Evolutionary conservation across 139 green algal species (phyloP).

Genomic region (Picochlorum sp.): DNA sequence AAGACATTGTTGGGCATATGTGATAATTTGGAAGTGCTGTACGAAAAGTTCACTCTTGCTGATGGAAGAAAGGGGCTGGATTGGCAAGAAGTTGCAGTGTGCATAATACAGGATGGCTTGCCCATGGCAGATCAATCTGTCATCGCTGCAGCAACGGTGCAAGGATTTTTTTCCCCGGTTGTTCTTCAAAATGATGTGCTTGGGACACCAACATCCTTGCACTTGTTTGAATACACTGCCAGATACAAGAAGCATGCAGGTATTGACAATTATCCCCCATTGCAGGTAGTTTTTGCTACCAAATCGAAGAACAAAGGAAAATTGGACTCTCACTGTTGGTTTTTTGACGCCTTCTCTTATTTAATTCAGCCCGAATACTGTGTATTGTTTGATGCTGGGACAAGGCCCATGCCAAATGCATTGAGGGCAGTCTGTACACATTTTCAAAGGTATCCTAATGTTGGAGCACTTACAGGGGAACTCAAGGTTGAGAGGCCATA

Average conservation of each 20-base stretch:
- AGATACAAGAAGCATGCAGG: constrained; percentile 36
- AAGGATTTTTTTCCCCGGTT: constrained; percentile 30
- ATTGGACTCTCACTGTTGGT: constrained; percentile 39
- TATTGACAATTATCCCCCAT: constrained; percentile 34
- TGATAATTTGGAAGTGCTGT: constrained; percentile 34
- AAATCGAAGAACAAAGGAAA: constrained; percentile 33
- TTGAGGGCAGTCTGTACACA: constrained; percentile 28
- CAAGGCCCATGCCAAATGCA: constrained; percentile 28
- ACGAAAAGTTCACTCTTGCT: constrained; percentile 28
- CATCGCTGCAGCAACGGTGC: constrained; percentile 21
- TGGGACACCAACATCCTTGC: constrained; percentile 22
- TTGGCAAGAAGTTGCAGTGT: constrained; percentile 34
- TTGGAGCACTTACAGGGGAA: constrained; percentile 29
- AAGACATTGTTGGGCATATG: constrained; percentile 37
- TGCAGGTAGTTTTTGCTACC: constrained; percentile 30
- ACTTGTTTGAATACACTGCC: constrained; percentile 39
- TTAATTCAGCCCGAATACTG: constrained; percentile 35
- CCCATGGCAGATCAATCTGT: constrained; percentile 13
- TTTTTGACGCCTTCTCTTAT: constrained; percentile 36
- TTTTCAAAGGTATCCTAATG: constrained; percentile 32
- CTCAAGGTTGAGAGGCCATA: constrained; percentile 30
- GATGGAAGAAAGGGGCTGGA: constrained; percentile 30
- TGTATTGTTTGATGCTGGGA: constrained; percentile 38
- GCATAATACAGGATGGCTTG: constrained; percentile 32
- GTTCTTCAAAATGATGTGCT: constrained; percentile 22